A percentile compares a stretch with the other conserved stretches of the same genome.
Conservation (phyloP, 768 basidiomycete species). For the Kwoniella bestiolae region DNA sequence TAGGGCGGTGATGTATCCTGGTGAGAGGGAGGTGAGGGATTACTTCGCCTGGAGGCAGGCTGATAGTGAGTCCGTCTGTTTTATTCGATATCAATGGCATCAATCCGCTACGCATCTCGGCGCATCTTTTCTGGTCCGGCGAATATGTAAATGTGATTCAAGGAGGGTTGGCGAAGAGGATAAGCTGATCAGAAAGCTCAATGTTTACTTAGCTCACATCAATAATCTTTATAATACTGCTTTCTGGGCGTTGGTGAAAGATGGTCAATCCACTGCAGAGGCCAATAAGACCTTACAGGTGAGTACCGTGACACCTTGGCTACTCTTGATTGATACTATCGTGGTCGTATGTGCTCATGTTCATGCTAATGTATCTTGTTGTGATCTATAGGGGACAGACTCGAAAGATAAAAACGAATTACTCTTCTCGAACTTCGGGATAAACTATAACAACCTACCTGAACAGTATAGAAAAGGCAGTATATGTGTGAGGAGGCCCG, state of each 20-base stretch:
- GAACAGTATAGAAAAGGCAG: constrained; percentile 82
- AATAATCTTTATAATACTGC: constrained; percentile 96
- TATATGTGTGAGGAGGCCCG: constrained; percentile 66
- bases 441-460: constrained; percentile 84
- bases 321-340: neutral
- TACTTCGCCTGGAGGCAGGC: constrained; percentile 97
- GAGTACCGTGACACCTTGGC: constrained; percentile 25
- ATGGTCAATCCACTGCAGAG: constrained; percentile 74
- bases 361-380: neutral
- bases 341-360: too few relatives aligned
- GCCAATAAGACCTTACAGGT: constrained; percentile 83
- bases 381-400: constrained; percentile 71
- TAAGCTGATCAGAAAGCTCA: too few relatives aligned
- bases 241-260: constrained; percentile 92
- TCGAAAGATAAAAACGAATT: constrained; percentile 92
- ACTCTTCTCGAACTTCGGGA: constrained; percentile 74
- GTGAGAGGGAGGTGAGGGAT: constrained; percentile 72
- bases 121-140: too few relatives aligned
- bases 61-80: constrained; percentile 70
- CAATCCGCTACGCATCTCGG: neutral
- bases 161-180: too few relatives aligned
- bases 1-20: constrained; percentile 80
- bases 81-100: too few relatives aligned
- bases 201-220: constrained; percentile 98
- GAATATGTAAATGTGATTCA: neutral